These are phyloP conservation scores for Hyaloscypha variabilis DNA, from an alignment of 495 filamentous ascomycete genomes.

Conservation along the genomic window DNA sequence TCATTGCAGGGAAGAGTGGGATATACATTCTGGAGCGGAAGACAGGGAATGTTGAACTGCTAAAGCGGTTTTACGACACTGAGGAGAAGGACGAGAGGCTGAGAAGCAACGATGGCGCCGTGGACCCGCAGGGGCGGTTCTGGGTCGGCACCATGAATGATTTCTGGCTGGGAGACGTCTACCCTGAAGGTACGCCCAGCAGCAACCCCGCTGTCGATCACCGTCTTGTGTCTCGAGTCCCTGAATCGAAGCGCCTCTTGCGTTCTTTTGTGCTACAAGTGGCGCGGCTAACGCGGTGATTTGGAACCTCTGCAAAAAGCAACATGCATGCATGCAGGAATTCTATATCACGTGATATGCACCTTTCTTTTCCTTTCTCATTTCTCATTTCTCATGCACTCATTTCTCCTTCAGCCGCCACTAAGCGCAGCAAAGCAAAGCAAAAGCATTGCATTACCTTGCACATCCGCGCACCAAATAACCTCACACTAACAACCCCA, in stretches of 20 bases:
- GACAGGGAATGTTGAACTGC: conserved; percentile 63
- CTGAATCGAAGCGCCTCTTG: background rate
- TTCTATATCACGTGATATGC: conserved; percentile 7
- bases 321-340: background rate
- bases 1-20: conserved; percentile 81
- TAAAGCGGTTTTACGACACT: conserved; percentile 57
- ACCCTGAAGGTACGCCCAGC: conserved; percentile 52
- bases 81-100: conserved; percentile 51
- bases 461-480: background rate
- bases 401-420: too few species aligned
- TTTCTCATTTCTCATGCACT: background rate
- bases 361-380: background rate
- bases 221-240: background rate
- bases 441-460: background rate
- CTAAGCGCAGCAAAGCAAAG: background rate
- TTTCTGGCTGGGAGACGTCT: conserved; percentile 50
- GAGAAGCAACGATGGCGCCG: conserved; percentile 79
- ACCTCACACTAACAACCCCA: conserved; percentile 1
- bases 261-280: background rate
- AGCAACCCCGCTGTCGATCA: background rate
- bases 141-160: conserved; percentile 94
- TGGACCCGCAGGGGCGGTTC: conserved; percentile 80
- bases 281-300: background rate
- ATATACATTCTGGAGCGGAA: conserved; percentile 73
- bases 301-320: background rate